phyloP scores from a whole-genome alignment of 23 red algal genomes.

The Gracilariopsis chorda region DNA sequence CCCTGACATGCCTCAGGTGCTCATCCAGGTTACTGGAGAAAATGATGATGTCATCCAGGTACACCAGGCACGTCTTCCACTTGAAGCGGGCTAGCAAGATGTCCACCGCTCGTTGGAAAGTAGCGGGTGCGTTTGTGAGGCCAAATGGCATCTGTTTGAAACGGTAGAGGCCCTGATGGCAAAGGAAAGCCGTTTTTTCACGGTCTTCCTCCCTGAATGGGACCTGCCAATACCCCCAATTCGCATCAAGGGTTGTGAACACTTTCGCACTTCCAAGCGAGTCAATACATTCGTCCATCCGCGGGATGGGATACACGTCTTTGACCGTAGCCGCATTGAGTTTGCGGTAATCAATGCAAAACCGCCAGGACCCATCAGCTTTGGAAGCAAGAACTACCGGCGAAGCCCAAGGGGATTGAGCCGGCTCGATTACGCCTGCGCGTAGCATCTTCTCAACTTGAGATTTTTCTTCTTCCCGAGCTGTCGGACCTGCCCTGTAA shows the following conservation, averaged over 20 bases:
- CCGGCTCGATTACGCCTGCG: no score
- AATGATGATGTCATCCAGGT: no score
- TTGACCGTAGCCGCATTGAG: neutral
- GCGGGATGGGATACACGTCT: neutral
- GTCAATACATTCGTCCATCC: neutral
- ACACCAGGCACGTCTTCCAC: neutral
- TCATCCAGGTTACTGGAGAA: no score
- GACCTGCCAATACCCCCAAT: constrained; percentile 21
- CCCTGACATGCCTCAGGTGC: no score
- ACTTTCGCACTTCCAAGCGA: neutral
- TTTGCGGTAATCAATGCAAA: no score
- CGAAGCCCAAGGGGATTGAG: no score
- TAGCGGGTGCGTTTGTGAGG: constrained; percentile 15
- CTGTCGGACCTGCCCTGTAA: no score
- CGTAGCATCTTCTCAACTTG: no score
- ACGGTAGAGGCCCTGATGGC: neutral
- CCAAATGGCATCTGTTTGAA: constrained; percentile 23
- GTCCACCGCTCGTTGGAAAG: constrained; percentile 19
- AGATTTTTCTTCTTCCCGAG: no score
- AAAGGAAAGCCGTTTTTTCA: neutral
- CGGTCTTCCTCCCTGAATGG: neutral
- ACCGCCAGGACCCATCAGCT: no score
- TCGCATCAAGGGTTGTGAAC: neutral
- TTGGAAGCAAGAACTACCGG: no score
- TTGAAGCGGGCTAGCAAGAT: neutral